These are phyloP conservation scores for Thinopyrum obtusiflorum DNA, from an alignment of 202 grass and related monocot genomes.

Conservation along the genomic window DNA sequence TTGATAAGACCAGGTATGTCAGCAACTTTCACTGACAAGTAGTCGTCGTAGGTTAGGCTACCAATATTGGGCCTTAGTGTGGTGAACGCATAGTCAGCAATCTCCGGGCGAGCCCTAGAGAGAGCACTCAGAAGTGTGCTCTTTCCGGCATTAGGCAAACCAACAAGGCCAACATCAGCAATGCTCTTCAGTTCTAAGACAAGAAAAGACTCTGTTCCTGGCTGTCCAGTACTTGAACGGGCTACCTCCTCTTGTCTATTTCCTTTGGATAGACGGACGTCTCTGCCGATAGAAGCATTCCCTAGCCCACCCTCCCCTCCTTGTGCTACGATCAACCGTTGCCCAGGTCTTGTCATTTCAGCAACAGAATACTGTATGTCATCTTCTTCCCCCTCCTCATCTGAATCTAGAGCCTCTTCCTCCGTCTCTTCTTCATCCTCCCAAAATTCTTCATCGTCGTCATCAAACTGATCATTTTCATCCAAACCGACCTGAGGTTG, in stretches of 20 bases:
- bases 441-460: conserved; percentile 38
- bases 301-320: conserved; percentile 87
- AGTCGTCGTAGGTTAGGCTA: conserved; percentile 73
- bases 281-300: conserved; percentile 58
- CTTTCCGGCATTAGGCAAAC: conserved; percentile 86
- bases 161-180: conserved; percentile 88
- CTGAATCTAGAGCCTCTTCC: not conserved
- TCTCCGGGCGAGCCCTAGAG: conserved; percentile 68
- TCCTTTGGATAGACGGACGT: conserved; percentile 35
- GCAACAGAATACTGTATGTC: conserved; percentile 62
- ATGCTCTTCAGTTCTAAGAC: conserved; percentile 93
- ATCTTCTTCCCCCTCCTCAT: conserved; percentile 35
- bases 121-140: conserved; percentile 81
- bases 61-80: conserved; percentile 86
- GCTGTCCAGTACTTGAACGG: conserved; percentile 32
- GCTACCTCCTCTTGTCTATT: conserved; percentile 42
- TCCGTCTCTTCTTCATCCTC: conserved; percentile 31
- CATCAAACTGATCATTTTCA: conserved; percentile 35
- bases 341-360: conserved; percentile 84
- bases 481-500: not conserved
- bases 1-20: conserved; percentile 92
- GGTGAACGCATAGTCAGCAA: conserved; percentile 88
- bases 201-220: conserved; percentile 65
- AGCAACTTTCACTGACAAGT: conserved; percentile 77
- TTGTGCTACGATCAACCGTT: conserved; percentile 66